Base-by-base conservation (phyloP, 805 yeast species). In the Pichia heedii region DNA sequence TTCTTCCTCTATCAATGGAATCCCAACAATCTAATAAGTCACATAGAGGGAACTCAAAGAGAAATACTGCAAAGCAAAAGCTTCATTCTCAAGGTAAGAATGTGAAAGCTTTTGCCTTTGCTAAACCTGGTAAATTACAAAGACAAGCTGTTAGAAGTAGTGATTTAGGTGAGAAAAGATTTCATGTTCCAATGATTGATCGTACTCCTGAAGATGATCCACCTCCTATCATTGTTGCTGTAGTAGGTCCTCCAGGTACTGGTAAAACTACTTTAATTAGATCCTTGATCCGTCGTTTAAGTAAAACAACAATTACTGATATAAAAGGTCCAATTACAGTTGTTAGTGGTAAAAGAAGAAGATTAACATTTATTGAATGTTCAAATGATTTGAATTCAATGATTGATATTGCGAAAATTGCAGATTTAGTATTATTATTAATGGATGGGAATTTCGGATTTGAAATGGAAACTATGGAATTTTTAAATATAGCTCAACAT, bases 401-500 rank as follows among this genome's bases (percentile, higher is more conserved):
- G 97, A 79, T 89, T 36, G 99, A 93, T 66, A 78, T 93, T 33
- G 96, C 97, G 22, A 93, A 93, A 57, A 79, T 89, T 45, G 96
- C 97, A 0, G 99, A 93, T 63, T 70, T 93, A 49, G 95, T 94
- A 10, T 70, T 93, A 39, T 62, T 93, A 48, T 67, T 93, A 73
- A 79, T 93, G 47, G 99, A 93, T 68, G 97, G 98, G 46, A 93
- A 93, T 62, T 93, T 87, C 61, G 99, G 99, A 8, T 79, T 93
- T 47, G 99, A 93, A 69, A 93, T 93, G 99, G 99, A 93, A 65
- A 93, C 98, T 9, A 94, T 93, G 97, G 99, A 93, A 65, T 93
- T 93, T 58, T 71, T 93, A 50, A 94, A 93, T 57, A 76, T 93
- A 52, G 94, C 96, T 3, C 96, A 93, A 55, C 97, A 90, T 58